These are phyloP conservation scores for Boletus sp. DNA, from an alignment of 1,284 basidiomycete genomes.

Conservation along the genomic window DNA sequence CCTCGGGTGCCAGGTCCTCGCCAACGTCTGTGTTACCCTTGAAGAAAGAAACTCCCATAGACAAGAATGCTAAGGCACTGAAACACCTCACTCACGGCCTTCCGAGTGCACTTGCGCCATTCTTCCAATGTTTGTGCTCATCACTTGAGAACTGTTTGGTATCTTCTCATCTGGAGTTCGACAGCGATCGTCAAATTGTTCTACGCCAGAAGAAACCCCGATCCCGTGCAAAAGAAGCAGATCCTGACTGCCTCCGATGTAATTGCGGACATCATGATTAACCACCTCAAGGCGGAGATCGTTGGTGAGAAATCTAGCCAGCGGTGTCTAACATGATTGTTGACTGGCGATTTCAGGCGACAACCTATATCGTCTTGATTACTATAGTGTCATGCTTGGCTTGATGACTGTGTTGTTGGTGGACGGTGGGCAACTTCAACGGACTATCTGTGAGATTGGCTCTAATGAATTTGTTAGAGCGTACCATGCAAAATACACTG, in stretches of 20 bases:
- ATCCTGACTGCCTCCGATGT: conserved; percentile 67
- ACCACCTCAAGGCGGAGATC: conserved; percentile 63
- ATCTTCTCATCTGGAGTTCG: conserved; percentile 8
- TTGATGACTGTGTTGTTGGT: conserved; percentile 73
- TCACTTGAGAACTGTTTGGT: background rate
- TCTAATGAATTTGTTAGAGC: conserved; percentile 49
- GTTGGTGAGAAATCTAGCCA: conserved; percentile 44
- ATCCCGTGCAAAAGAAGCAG: conserved; percentile 76
- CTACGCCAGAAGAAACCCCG: conserved; percentile 76
- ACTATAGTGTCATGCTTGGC: conserved; percentile 78
- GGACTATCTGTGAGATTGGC: background rate
- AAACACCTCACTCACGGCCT: conserved; percentile 82
- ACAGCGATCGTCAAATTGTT: conserved; percentile 87
- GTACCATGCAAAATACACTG: conserved; percentile 68
- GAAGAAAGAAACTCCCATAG: conserved; percentile 46
- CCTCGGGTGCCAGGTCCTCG: conserved; percentile 21
- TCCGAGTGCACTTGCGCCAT: conserved; percentile 75
- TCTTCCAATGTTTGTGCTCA: conserved; percentile 77
- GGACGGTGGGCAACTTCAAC: conserved; percentile 63
- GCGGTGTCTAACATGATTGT: background rate
- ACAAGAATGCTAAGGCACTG: conserved; percentile 74
- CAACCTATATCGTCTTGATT: conserved; percentile 56
- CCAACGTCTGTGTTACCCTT: conserved; percentile 28
- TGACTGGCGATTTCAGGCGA: conserved; percentile 39
- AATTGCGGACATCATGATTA: conserved; percentile 72